Percentiles rank a stretch among this genome's conserved stretches.
phyloP scores from a whole-genome alignment of 2,329 filamentous ascomycete genomes.

The Pseudogymnoascus sp. region DNA sequence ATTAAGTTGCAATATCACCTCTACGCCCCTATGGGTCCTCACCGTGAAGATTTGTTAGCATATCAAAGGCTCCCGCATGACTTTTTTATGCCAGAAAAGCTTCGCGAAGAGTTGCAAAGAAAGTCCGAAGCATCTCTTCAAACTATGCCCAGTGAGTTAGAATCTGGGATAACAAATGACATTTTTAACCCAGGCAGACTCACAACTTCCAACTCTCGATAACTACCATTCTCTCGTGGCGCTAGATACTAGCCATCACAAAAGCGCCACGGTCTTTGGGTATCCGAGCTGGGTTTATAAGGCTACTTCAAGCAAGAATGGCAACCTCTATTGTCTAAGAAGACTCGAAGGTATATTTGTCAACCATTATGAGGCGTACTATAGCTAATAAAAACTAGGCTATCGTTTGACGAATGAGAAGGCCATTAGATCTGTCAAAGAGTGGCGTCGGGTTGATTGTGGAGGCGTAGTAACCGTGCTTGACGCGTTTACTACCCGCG shows the following conservation, averaged over 20 bases:
- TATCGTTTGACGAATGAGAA: constrained; percentile 84
- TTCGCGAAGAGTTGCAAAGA: constrained; percentile 82
- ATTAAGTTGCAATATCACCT: constrained; percentile 78
- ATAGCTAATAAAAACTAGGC: constrained; percentile 35
- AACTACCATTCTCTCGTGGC: constrained; percentile 90
- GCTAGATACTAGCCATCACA: constrained; percentile 72
- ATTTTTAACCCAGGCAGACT: constrained; percentile 34
- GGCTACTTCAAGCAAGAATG: constrained; percentile 80
- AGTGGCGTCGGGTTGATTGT: constrained; percentile 80
- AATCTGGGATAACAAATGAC: not conserved
- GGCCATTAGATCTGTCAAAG: constrained; percentile 75
- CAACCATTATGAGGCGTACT: not conserved
- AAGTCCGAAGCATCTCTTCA: constrained; percentile 81
- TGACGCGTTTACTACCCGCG: constrained; percentile 86
- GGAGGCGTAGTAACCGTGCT: constrained; percentile 77
- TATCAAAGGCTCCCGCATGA: constrained; percentile 86
- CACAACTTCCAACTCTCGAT: constrained; percentile 70
- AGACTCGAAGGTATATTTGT: constrained; percentile 61
- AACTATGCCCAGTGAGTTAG: constrained; percentile 62
- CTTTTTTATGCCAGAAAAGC: constrained; percentile 80
- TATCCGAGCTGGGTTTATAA: constrained; percentile 95
- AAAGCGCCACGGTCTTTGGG: constrained; percentile 71
- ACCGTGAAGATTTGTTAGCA: constrained; percentile 68
- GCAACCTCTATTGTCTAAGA: constrained; percentile 77
- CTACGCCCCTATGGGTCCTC: constrained; percentile 80